These are phyloP conservation scores for Penicillium psychrofluorescens DNA, from an alignment of 495 filamentous ascomycete species.

Conservation along the genomic window DNA sequence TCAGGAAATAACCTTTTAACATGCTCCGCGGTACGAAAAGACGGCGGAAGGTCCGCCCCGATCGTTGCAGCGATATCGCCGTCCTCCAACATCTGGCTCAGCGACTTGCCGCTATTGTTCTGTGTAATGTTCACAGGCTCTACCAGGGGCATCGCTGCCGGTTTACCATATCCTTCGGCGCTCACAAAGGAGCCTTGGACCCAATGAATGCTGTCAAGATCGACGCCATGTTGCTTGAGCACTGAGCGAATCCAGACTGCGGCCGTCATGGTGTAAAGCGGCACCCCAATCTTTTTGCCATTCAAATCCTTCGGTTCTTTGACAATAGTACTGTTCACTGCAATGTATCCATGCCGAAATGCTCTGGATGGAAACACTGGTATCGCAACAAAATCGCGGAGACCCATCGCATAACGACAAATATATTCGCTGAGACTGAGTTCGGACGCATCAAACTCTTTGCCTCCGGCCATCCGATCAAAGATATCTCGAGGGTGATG, in stretches of 20 bases:
- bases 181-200: conserved; percentile 26
- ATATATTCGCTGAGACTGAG: conserved; percentile 31
- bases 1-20: conserved; percentile 29
- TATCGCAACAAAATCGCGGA: conserved; percentile 26
- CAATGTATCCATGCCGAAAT: conserved; percentile 33
- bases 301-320: conserved; percentile 28
- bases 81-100: conserved; percentile 27
- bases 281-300: conserved; percentile 31
- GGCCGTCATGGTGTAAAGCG: conserved; percentile 36
- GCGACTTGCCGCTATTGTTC: conserved; percentile 19
- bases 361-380: conserved; percentile 31
- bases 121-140: conserved; percentile 17
- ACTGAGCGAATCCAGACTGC: conserved; percentile 31
- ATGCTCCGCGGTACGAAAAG: conserved; percentile 20
- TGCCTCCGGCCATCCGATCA: conserved; percentile 9
- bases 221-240: conserved; percentile 26
- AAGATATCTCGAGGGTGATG: conserved; percentile 25
- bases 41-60: conserved; percentile 25
- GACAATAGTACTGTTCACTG: conserved; percentile 23
- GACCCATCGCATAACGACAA: conserved; percentile 19
- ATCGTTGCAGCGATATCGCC: conserved; percentile 34
- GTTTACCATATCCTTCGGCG: conserved; percentile 19
- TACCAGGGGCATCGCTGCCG: conserved; percentile 13
- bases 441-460: conserved; percentile 32
- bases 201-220: conserved; percentile 27